Evolutionary conservation across 768 basidiomycete species (phyloP), one percentile per base, ranked within the genome.

Genomic region (Serendipita sp.): DNA sequence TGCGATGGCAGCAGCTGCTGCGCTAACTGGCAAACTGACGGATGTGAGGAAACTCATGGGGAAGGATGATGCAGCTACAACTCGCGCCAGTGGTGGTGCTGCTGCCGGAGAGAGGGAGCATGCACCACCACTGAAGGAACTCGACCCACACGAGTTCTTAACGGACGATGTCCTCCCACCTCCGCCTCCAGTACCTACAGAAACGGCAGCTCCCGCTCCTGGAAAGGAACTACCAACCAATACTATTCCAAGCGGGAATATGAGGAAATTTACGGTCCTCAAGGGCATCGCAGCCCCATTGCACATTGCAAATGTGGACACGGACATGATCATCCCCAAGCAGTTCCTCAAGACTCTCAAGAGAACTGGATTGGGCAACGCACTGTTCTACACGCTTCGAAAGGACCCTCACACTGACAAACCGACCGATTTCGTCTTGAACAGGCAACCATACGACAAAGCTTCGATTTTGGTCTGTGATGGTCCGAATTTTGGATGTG

Each of bases 321-420:
- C 92, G 53, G 92, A 95, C 70, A 88, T 87, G 83, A 91, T 95
- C 73, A 92, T 94, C 71, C 92, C 92, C 2, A 92, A 93, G 70
- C 91, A 92, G 70, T 94, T 93, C 78, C 76, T 94, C 74, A 94
- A 93, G 75, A 94, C 92, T 0, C 76, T 95, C 70, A 90, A 92
- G 74, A 82, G 92, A 64, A 92, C 92, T 46, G 92, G 92, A 51
- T 80, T 95, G 53, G 88, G 89, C 5, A 77, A 86, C 64, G 90
- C 88, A 18, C 76, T 92, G 62, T 95, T 95, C 79, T 86, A 80
- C 72, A 81, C 86, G n/a, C 76, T 89, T 45, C 83, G 92, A 56
- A 86, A 85, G 71, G 83, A 92, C 70, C 82, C 85, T 3, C 79
- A 85, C 68, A 89, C 89, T 3, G 86, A 85, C n/a, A 78, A 81